A percentile compares a stretch with the other conserved stretches of the same genome.
phyloP scores from a whole-genome alignment of 2,329 filamentous ascomycete species.

The Fusarium liriodendri region DNA sequence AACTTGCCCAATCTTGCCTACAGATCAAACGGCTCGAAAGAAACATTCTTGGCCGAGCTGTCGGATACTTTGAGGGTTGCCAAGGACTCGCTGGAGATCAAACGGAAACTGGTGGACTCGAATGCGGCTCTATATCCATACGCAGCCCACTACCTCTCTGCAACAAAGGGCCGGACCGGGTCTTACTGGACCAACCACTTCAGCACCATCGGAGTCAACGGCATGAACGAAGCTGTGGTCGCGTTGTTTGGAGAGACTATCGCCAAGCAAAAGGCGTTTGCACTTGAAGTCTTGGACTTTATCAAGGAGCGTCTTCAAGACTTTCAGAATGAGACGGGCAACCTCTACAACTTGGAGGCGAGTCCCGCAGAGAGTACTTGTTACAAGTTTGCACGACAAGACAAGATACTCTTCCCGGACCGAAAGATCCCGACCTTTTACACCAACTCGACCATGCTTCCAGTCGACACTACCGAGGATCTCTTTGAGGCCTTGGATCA shows the following conservation, averaged over 20 bases:
- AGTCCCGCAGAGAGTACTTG: constrained; percentile 41
- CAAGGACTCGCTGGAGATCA: constrained; percentile 39
- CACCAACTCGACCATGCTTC: constrained; percentile 42
- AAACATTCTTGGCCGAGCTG: constrained; percentile 25
- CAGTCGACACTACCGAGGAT: constrained; percentile 36
- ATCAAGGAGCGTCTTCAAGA: constrained; percentile 36
- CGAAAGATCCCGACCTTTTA: constrained; percentile 27
- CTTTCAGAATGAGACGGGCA: constrained; percentile 32
- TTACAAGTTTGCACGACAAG: constrained; percentile 36
- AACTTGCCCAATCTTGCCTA: constrained; percentile 38
- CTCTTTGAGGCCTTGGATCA: constrained; percentile 35
- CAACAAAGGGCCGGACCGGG: constrained; percentile 36
- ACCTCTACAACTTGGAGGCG: constrained; percentile 38
- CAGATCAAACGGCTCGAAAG: constrained; percentile 17
- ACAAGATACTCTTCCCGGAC: constrained; percentile 30
- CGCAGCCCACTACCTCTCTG: constrained; percentile 31
- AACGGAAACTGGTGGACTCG: constrained; percentile 28
- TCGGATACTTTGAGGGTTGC: constrained; percentile 22
- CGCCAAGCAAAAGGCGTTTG: constrained; percentile 6
- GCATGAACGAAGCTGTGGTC: constrained; percentile 34
- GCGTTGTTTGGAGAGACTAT: constrained; percentile 23
- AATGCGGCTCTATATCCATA: constrained; percentile 35
- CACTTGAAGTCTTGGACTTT: constrained; percentile 26
- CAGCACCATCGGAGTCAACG: constrained; percentile 40
- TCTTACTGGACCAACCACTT: constrained; percentile 42